Evolutionary conservation across 2,329 filamentous ascomycete genomes (phyloP).

Genomic region (Cercospora zeina): DNA sequence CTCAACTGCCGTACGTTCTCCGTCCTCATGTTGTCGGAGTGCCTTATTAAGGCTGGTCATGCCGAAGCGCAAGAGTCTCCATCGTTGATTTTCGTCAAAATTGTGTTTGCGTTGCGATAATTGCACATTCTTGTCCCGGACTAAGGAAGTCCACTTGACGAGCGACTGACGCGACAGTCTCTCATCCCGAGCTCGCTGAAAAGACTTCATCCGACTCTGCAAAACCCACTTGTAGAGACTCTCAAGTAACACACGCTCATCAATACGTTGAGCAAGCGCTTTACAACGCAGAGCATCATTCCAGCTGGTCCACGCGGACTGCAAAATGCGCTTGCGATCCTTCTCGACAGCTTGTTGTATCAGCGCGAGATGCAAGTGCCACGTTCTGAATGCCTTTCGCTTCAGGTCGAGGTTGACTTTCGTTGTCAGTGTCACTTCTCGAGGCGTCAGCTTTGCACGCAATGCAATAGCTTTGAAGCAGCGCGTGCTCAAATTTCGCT

Average conservation of each 20-base stretch:
- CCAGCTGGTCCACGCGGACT: constrained; percentile 62
- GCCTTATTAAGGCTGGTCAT: constrained; percentile 37
- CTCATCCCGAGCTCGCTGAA: constrained; percentile 42
- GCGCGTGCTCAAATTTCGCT: constrained; percentile 9
- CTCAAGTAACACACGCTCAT: constrained; percentile 58
- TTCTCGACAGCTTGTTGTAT: constrained; percentile 50
- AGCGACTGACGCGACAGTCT: constrained; percentile 31
- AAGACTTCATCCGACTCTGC: constrained; percentile 47
- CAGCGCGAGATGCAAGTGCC: constrained; percentile 47
- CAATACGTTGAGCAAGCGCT: constrained; percentile 54
- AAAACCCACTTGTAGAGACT: constrained; percentile 63
- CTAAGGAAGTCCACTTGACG: constrained; percentile 21
- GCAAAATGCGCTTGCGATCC: constrained; percentile 55
- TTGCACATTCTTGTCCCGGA: constrained; percentile 20
- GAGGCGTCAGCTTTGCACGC: constrained; percentile 47
- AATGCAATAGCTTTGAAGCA: constrained; percentile 41
- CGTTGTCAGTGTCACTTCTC: constrained; percentile 46
- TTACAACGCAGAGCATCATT: constrained; percentile 60
- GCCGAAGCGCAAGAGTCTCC: constrained; percentile 32
- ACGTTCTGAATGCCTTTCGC: constrained; percentile 51
- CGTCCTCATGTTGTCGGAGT: constrained; percentile 38
- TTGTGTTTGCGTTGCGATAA: constrained; percentile 27
- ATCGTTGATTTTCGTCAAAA: constrained; percentile 35
- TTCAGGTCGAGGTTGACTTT: constrained; percentile 51
- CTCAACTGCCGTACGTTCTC: constrained; percentile 44